Base-by-base conservation (phyloP, 1,139 yeast species). In the Komagataea norvegica region DNA sequence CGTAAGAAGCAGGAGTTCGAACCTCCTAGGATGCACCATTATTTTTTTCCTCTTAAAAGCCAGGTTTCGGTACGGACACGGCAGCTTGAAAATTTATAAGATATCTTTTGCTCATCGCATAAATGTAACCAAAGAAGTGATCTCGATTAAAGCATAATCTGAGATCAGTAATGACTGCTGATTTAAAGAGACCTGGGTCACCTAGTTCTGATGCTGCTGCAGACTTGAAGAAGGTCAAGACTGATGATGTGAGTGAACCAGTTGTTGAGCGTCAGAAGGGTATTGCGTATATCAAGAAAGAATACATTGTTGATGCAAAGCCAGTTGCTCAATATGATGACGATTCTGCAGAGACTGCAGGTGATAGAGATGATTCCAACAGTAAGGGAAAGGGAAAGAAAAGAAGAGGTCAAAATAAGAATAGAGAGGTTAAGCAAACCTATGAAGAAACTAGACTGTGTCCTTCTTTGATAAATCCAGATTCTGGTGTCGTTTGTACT, bases 401-500 rank as follows among this genome's bases (percentile, higher is more conserved):
- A 61, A 60, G 64, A 42, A 68, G 89, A 36, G 98, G 98, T 1
- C 97, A 91, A 63, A 91, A 91, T 62, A 89, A 91, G 60, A 77
- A 78, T 48, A 71, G 98, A 52, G 91, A 85, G 48, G 69, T 88
- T 50, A 74, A 72, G 41, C 96, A 87, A 59, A 68, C 63, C 19
- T 76, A 72, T 43, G 95, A 83, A 45, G 70, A 68, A 6, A 61
- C 84, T 35, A 72, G 79, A 51, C 61, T 89, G 36, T 91, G 97
- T 61, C 64, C 80, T 2, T 62, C 79, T 13, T 64, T 79, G 53
- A 55, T 60, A 39, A 77, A 76, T 55, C 82, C 83, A 27, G 68
- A 65, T 8, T 60, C 62, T 37, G 51, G 36, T 25, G 66, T 57
- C 42, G 69, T 60, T 34, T 88, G 96, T 60, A 61, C 67, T 14